Evolutionary conservation across 1,139 yeast species (phyloP), one percentile per base, ranked within the genome.

Genomic region (Debaryomyces psychrophilus): DNA sequence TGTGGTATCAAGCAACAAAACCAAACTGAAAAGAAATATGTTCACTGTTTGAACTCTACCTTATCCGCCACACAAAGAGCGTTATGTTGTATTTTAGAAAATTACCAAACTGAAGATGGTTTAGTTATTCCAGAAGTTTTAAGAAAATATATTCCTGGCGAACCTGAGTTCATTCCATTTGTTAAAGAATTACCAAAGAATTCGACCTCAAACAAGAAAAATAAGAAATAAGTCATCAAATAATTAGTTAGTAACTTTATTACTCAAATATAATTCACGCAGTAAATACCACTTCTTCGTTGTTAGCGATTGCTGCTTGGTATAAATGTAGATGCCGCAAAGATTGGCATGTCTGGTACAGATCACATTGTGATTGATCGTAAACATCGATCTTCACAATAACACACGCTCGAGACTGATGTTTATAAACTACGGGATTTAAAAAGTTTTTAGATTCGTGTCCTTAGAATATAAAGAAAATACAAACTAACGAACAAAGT

Each of bases 61-160:
- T 79, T 95, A 64, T 87, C 96, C 68, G 99, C 99, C 45, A 93
- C 99, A 51, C 95, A 93, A 79, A 89, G 99, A 75, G 96, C 99
- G 12, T 77, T 93, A 64, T 93, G 99, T 77, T 93, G 99, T 79
- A 79, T 93, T 55, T 79, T 95, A 67, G 99, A 95, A 75, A 93
- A 93, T 79, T 93, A 93, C 76, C 99, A 93, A 78, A 92, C 93
- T 48, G 97, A 88, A 64, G 97, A 90, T 55, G 98, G 99, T 59
- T 79, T 95, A 63, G 83, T 82, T 50, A 81, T 93, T 56, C 99
- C 99, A 51, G 95, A 90, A 73, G 98, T 90, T 33, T 83, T 93
- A 69, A 87, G 97, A 76, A 87, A 82, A 70, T 92, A 87, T 78
- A 90, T 93, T 64, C 99, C 99, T 49, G 99, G 99, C 57, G 96